phyloP scores from a whole-genome alignment of 495 filamentous ascomycete genomes.

The Alectoria sarmentosa region DNA sequence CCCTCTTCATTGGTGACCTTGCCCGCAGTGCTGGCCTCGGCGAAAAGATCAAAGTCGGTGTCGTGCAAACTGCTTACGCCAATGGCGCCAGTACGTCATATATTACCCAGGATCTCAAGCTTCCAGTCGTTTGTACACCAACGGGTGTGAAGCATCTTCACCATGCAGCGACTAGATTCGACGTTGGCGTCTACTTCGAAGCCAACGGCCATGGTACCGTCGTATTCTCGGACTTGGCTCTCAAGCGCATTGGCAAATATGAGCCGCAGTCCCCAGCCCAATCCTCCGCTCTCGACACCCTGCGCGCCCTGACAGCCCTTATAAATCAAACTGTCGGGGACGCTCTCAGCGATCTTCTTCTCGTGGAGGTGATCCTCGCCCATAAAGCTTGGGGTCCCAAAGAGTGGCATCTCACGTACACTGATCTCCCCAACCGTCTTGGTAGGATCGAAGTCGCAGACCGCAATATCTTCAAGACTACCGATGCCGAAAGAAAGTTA shows the following conservation, averaged over 20 bases:
- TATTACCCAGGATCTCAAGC: conserved; percentile 76
- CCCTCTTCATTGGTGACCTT: conserved; percentile 88
- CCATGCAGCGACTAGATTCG: conserved; percentile 83
- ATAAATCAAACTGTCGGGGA: conserved; percentile 98
- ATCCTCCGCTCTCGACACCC: conserved; percentile 71
- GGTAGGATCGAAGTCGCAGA: conserved; percentile 84
- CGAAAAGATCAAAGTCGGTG: conserved; percentile 76
- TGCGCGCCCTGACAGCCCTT: conserved; percentile 72
- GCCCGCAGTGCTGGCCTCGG: conserved; percentile 69
- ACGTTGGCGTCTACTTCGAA: conserved; percentile 97
- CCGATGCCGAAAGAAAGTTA: conserved; percentile 84
- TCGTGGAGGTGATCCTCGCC: conserved; percentile 91
- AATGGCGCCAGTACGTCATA: conserved; percentile 94
- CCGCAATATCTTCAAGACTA: conserved; percentile 79
- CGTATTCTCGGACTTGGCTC: conserved; percentile 77
- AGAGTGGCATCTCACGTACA: conserved; percentile 91
- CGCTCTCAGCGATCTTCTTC: conserved; percentile 89
- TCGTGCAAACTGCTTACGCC: conserved; percentile 96
- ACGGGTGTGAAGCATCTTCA: conserved; percentile 98
- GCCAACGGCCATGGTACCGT: conserved; percentile 97
- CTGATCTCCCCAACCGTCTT: conserved; percentile 92
- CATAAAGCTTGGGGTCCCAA: conserved; percentile 87
- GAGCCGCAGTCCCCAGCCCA: conserved; percentile 89
- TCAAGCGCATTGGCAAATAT: conserved; percentile 65
- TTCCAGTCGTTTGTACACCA: conserved; percentile 85